Evolutionary conservation across 2,329 filamentous ascomycete species (phyloP).

Genomic region (Monosporascus sp.): DNA sequence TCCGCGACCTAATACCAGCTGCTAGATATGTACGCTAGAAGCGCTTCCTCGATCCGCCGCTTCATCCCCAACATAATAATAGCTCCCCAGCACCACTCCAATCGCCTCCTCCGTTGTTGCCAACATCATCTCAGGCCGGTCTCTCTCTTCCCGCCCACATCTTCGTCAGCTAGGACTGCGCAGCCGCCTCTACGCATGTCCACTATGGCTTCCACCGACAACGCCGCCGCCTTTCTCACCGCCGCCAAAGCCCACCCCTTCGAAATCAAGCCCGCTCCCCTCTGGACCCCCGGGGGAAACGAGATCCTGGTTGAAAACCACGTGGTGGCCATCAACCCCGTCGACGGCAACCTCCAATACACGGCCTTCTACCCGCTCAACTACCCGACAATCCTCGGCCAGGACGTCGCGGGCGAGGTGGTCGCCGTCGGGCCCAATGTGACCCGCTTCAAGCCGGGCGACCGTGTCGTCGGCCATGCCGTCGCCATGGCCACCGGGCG

Average conservation of each 20-base stretch:
- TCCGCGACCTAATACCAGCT: too few relatives aligned
- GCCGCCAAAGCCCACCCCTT: conserved; percentile 17
- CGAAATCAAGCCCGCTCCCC: conserved; percentile 13
- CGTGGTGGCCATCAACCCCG: conserved; percentile 28
- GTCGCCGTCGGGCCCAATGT: conserved; percentile 21
- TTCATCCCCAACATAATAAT: too few relatives aligned
- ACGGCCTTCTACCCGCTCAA: conserved; percentile 23
- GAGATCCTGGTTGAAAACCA: conserved; percentile 24
- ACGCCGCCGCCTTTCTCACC: conserved; percentile 16
- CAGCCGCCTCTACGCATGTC: too few relatives aligned
- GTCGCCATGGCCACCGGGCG: conserved; percentile 15
- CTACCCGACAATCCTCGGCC: conserved; percentile 29
- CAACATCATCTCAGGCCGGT: too few relatives aligned
- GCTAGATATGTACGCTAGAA: too few relatives aligned
- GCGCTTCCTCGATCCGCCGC: too few relatives aligned
- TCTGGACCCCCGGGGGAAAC: conserved; percentile 13
- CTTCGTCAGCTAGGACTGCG: too few relatives aligned
- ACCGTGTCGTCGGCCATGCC: conserved; percentile 22
- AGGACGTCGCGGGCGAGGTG: conserved; percentile 28
- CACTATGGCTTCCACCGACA: background rate
- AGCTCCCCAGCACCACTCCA: too few relatives aligned
- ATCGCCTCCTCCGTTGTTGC: too few relatives aligned
- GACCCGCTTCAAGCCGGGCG: conserved; percentile 24
- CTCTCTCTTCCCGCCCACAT: too few relatives aligned
- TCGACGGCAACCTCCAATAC: conserved; percentile 27